Conservation (phyloP, 306 rosid genomes). For the Corylus heterophylla region DNA sequence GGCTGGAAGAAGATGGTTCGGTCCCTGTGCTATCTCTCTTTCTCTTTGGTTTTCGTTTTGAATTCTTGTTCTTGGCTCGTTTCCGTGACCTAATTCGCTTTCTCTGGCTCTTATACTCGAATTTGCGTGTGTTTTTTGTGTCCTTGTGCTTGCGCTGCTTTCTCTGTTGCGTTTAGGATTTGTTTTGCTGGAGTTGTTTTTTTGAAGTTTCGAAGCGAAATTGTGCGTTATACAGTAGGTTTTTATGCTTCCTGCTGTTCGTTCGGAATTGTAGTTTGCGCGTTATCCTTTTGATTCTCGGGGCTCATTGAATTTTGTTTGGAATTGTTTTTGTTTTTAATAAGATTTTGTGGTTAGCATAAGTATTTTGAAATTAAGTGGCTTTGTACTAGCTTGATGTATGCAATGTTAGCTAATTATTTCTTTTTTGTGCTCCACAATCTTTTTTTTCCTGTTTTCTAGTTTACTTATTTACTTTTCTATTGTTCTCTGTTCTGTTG, state of each 20-base stretch:
- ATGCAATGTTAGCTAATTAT: too few relatives aligned
- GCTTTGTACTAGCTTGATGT: too few relatives aligned
- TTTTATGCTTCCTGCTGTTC: not conserved
- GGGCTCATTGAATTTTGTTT: too few relatives aligned
- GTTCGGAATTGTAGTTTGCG: not conserved
- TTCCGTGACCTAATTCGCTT: slow-evolving; percentile 9
- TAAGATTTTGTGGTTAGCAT: too few relatives aligned
- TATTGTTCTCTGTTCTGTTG: not conserved
- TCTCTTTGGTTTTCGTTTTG: not conserved
- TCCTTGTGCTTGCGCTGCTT: not conserved
- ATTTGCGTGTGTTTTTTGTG: not conserved
- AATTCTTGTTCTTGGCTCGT: not conserved
- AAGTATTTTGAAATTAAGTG: too few relatives aligned
- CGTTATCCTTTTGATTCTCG: not conserved
- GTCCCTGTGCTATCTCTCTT: not conserved
- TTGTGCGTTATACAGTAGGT: not conserved
- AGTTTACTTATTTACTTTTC: too few relatives aligned
- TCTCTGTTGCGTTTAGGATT: not conserved
- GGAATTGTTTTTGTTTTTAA: too few relatives aligned
- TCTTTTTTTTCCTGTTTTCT: too few relatives aligned
- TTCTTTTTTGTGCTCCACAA: too few relatives aligned
- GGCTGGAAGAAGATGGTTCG: slow-evolving; percentile 30
- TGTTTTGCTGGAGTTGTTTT: not conserved
- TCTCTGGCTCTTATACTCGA: not conserved
- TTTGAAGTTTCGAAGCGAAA: not conserved